Evolutionary conservation across 805 yeast species (phyloP).

Genomic region (Pichia cephalocereana): DNA sequence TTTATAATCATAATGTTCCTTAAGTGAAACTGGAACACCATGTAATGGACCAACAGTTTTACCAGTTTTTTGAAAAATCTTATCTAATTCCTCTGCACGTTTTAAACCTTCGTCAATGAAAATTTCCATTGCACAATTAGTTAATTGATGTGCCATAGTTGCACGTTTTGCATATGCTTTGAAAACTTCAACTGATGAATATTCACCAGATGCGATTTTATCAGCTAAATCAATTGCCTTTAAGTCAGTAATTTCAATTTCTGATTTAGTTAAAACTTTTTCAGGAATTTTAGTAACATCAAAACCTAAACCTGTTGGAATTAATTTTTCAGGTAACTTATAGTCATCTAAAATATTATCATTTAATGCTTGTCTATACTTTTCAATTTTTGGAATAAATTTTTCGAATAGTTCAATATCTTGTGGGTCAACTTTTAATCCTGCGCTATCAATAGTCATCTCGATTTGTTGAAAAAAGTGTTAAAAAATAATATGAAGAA

Average conservation of each 20-base stretch:
- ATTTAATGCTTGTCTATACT: conserved; percentile 21
- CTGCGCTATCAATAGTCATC: conserved; percentile 1
- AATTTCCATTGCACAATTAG: conserved; percentile 39
- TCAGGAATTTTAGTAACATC: conserved; percentile 23
- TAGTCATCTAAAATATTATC: conserved; percentile 18
- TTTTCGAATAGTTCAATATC: conserved; percentile 10
- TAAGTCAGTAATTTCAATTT: conserved; percentile 35
- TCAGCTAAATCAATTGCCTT: conserved; percentile 26
- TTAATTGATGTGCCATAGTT: conserved; percentile 39
- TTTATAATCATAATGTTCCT: conserved; percentile 43
- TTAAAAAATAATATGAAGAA: too few species aligned
- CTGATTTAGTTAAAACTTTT: conserved; percentile 27
- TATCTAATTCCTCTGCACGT: conserved; percentile 45
- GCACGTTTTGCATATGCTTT: conserved; percentile 42
- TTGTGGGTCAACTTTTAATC: conserved; percentile 1
- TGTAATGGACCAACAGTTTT: conserved; percentile 49
- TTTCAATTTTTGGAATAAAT: conserved; percentile 28
- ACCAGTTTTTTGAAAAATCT: conserved; percentile 34
- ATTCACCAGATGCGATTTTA: conserved; percentile 30
- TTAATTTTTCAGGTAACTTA: conserved; percentile 8
- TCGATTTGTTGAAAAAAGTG: conserved; percentile 8
- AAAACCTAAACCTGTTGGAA: conserved; percentile 16
- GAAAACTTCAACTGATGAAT: conserved; percentile 33
- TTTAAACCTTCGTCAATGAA: conserved; percentile 39
- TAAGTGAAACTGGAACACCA: conserved; percentile 55